phyloP scores from a whole-genome alignment of 2,329 filamentous ascomycete genomes.

The Davidsoniella virescens region DNA sequence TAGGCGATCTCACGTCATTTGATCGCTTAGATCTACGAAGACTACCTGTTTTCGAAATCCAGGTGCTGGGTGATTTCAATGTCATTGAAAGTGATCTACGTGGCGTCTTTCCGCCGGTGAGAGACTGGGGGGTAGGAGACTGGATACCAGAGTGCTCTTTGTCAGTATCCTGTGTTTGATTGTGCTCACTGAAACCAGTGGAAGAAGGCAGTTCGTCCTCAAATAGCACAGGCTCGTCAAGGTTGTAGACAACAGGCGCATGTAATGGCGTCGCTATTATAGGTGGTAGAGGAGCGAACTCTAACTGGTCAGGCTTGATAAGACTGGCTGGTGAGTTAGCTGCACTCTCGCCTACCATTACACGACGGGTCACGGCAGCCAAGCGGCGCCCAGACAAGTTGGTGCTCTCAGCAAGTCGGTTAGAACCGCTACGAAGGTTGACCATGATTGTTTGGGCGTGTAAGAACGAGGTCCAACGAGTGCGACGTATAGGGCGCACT shows the following conservation, averaged over 20 bases:
- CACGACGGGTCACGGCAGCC: constrained; percentile 5
- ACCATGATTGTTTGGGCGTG: constrained; percentile 26
- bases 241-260: background rate
- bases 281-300: background rate
- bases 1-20: constrained; percentile 6
- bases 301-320: constrained; percentile 11
- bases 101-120: background rate
- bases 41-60: constrained; percentile 41
- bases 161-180: too few relatives aligned
- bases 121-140: background rate
- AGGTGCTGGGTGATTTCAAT: constrained; percentile 38
- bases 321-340: constrained; percentile 6
- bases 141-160: background rate
- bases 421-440: constrained; percentile 24
- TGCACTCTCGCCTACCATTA: constrained; percentile 8
- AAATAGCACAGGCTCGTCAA: too few relatives aligned
- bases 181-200: too few relatives aligned
- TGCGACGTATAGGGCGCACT: constrained; percentile 1
- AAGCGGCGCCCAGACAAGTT: constrained; percentile 5
- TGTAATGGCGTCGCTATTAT: background rate
- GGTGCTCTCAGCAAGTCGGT: constrained; percentile 13
- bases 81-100: constrained; percentile 41
- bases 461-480: constrained; percentile 40
- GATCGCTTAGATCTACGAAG: constrained; percentile 36
- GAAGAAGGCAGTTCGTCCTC: too few relatives aligned